Evolutionary conservation across 768 basidiomycete species (phyloP).

Genomic region (Pleurotus pulmonarius): DNA sequence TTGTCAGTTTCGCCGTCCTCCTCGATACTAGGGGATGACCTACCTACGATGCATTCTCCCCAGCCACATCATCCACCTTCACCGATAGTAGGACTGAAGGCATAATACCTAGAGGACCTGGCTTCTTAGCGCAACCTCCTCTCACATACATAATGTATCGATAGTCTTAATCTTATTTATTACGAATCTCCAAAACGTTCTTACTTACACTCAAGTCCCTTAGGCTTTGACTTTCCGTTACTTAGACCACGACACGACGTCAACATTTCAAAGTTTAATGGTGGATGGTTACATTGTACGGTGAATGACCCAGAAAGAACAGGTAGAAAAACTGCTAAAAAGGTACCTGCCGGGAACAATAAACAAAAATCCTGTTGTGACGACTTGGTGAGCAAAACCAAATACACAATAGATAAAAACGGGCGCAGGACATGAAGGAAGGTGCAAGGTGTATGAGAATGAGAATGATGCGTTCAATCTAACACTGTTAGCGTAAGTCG

Average conservation of each 20-base stretch:
- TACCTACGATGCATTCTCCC: neutral
- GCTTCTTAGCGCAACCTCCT: neutral
- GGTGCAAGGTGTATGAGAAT: neutral
- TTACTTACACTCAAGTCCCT: too few relatives aligned
- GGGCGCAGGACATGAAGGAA: neutral
- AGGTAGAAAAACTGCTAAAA: neutral
- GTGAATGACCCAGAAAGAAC: neutral
- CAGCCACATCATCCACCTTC: slow-evolving; percentile 3
- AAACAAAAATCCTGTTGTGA: neutral
- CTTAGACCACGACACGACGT: too few relatives aligned
- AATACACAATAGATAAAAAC: neutral
- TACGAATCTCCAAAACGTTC: too few relatives aligned
- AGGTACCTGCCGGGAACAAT: slow-evolving; percentile 6
- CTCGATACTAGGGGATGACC: neutral
- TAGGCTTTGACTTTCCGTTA: too few relatives aligned
- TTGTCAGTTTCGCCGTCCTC: neutral
- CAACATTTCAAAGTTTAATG: neutral
- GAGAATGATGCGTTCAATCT: too few relatives aligned
- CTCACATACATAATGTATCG: slow-evolving; percentile 5
- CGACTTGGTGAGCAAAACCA: too few relatives aligned
- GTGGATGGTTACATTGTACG: neutral
- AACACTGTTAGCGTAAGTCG: too few relatives aligned
- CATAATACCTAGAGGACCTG: neutral
- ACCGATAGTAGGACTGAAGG: neutral
- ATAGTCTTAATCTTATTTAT: slow-evolving; percentile 3